Evolutionary conservation across 2,329 filamentous ascomycete species (phyloP).

Genomic region (Thermothelomyces thermophilus): DNA sequence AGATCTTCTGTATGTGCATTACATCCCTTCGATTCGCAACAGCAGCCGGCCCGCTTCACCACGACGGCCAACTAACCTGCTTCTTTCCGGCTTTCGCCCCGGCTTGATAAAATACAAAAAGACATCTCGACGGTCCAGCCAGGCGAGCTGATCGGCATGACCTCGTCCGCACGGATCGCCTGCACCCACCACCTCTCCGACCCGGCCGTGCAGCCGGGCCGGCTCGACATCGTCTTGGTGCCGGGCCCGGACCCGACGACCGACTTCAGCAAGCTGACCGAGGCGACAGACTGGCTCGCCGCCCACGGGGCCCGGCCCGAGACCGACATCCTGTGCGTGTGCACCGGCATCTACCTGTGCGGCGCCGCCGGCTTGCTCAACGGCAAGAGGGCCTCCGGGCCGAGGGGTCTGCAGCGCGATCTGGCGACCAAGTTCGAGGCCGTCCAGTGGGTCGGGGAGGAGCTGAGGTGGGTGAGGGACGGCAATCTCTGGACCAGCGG

Average conservation of each 20-base stretch:
- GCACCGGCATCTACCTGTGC: conserved; percentile 44
- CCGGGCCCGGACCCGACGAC: conserved; percentile 42
- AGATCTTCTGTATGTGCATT: conserved; percentile 32
- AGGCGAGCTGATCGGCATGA: conserved; percentile 35
- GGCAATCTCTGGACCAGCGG: conserved; percentile 51
- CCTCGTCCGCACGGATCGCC: conserved; percentile 33
- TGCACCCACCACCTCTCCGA: conserved; percentile 41
- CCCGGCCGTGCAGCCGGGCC: conserved; percentile 42
- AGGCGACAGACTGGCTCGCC: conserved; percentile 37
- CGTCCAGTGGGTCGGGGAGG: conserved; percentile 39
- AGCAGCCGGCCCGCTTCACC: too few species aligned
- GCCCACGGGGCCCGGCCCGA: conserved; percentile 33
- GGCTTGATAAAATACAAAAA: too few species aligned
- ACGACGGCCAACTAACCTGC: too few species aligned
- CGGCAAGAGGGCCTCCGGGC: conserved; percentile 42
- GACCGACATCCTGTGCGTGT: conserved; percentile 46
- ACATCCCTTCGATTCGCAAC: too few species aligned
- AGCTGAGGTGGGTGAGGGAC: conserved; percentile 45
- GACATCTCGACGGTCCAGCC: conserved; percentile 38
- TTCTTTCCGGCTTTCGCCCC: too few species aligned
- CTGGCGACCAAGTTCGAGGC: conserved; percentile 34
- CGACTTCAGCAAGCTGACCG: conserved; percentile 24
- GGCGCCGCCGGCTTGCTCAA: conserved; percentile 42
- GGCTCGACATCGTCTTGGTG: conserved; percentile 44
- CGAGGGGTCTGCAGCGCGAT: conserved; percentile 37